Conservation (phyloP, 805 yeast species). For the Candida arabinofermentans region DNA sequence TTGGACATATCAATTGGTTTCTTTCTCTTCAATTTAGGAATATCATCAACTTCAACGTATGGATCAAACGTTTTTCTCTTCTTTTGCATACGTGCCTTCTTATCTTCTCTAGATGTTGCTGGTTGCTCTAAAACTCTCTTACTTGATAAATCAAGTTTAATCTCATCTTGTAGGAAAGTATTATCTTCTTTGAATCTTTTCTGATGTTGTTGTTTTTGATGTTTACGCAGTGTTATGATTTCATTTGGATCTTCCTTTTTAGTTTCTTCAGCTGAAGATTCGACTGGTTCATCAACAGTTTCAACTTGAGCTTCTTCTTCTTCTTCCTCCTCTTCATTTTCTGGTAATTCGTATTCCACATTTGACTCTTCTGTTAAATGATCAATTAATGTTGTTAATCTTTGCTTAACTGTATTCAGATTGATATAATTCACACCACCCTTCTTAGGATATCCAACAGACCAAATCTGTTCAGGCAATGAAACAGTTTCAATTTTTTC, state of each 20-base stretch:
- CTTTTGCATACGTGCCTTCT: slow-evolving; percentile 14
- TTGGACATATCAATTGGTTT: slow-evolving; percentile 25
- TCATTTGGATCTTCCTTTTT: slow-evolving; percentile 25
- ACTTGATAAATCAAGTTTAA: slow-evolving; percentile 25
- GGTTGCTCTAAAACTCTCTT: slow-evolving; percentile 24
- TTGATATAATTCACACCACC: slow-evolving; percentile 13
- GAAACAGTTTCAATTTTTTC: background rate
- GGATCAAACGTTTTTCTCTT: slow-evolving; percentile 53
- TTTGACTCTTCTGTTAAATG: slow-evolving; percentile 10
- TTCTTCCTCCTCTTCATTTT: slow-evolving; percentile 17
- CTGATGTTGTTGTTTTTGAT: slow-evolving; percentile 19
- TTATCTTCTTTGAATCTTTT: slow-evolving; percentile 14
- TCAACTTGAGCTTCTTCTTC: slow-evolving; percentile 3
- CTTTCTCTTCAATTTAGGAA: slow-evolving; percentile 26
- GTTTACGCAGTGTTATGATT: slow-evolving; percentile 30
- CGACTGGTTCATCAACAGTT: slow-evolving; percentile 18
- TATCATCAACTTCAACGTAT: slow-evolving; percentile 34
- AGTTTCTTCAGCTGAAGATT: slow-evolving; percentile 13
- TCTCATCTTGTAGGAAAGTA: slow-evolving; percentile 21
- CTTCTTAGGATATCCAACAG: slow-evolving; percentile 17
- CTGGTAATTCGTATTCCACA: slow-evolving; percentile 12
- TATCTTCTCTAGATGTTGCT: slow-evolving; percentile 11
- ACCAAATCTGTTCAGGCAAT: slow-evolving; percentile 9
- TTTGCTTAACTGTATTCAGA: slow-evolving; percentile 10
- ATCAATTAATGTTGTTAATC: slow-evolving; percentile 15